Percentiles rank a stretch among this genome's conserved stretches.
phyloP scores from a whole-genome alignment of 192 early-diverging fungal species.

The Entophlyctis luteolus region DNA sequence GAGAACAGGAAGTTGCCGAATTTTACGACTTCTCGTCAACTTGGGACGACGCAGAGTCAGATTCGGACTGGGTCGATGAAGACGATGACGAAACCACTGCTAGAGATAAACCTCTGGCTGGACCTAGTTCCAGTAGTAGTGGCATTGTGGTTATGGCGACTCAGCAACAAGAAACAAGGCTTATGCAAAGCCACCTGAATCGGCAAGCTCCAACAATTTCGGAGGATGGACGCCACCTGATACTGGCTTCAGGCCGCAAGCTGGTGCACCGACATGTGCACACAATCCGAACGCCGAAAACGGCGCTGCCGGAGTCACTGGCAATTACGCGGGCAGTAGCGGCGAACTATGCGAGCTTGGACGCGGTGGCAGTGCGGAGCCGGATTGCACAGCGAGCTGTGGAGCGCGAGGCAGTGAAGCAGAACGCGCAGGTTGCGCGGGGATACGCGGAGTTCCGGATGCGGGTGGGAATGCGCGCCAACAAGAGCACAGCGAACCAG shows the following conservation, averaged over 20 bases:
- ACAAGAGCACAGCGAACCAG: slow-evolving; percentile 29
- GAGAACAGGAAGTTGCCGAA: slow-evolving; percentile 87
- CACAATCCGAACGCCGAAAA: slow-evolving; percentile 5
- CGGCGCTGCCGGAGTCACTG: slow-evolving; percentile 13
- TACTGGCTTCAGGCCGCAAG: slow-evolving; percentile 72
- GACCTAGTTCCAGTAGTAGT: too few species aligned
- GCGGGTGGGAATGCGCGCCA: slow-evolving; percentile 7
- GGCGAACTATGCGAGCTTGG: slow-evolving; percentile 23
- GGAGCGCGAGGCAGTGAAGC: slow-evolving; percentile 20
- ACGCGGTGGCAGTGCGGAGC: slow-evolving; percentile 20
- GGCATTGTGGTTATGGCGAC: too few species aligned
- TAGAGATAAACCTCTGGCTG: neutral
- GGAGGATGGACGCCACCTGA: slow-evolving; percentile 79
- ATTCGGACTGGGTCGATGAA: slow-evolving; percentile 38
- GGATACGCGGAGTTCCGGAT: slow-evolving; percentile 23
- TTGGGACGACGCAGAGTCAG: slow-evolving; percentile 64
- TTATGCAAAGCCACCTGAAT: neutral
- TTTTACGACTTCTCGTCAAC: slow-evolving; percentile 94
- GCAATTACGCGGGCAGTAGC: slow-evolving; percentile 20
- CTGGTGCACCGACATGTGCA: slow-evolving; percentile 23
- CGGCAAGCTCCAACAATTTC: slow-evolving; percentile 42
- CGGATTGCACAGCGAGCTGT: slow-evolving; percentile 11
- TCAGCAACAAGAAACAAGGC: neutral
- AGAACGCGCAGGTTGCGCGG: slow-evolving; percentile 16
- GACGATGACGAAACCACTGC: slow-evolving; percentile 11